Base-by-base conservation (phyloP, 2,329 filamentous ascomycete species). In the Neofusicoccum kwambonambiense region DNA sequence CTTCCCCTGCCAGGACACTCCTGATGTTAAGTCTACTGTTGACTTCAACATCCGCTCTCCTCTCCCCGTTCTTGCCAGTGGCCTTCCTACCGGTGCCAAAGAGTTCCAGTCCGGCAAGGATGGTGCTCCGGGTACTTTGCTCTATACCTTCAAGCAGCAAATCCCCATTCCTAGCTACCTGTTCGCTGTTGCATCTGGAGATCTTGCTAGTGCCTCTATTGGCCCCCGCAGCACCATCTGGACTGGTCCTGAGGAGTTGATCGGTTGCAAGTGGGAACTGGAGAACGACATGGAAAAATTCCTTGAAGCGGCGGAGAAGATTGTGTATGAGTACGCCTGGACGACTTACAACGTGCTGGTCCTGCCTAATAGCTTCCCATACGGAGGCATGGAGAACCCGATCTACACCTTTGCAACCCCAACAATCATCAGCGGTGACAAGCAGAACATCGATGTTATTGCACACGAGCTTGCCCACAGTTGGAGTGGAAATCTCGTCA, bases 1-100 rank as follows among this genome's bases (percentile, higher is more conserved):
- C 67, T 96, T 98, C 77, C 95, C 95, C 6, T 98, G 94, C 79
- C 94, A 98, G 81, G 95, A 99, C 75, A 98, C 95, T 0, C 95
- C 95, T 3, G 94, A 97, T 76, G 91, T 97, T 72, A 99, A 99
- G 82, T 93, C 91, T n/a, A 96, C 93, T 1, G 93, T 93, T 78
- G 88, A 89, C 68, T 97, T 97, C 82, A 90, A 89, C 73, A 90
- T 99, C 73, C 89, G 88, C 31, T 97, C 93, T 27, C 88, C 90
- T 4, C 85, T 97, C 13, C 92, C 93, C 0, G 93, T 97, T n/a
- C 87, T 98, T 64, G 93, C 94, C 37, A 96, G 92, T 73, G 95
- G 95, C 64, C 84, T 98, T 17, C 83, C 85, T 0, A 82, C 80
- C 4, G 80, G 84, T 9, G 77, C 83, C 34, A 81, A 80, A 27